These are phyloP conservation scores for Polymyxa betae DNA, from an alignment of 208 protist species.

Conservation along the genomic window DNA sequence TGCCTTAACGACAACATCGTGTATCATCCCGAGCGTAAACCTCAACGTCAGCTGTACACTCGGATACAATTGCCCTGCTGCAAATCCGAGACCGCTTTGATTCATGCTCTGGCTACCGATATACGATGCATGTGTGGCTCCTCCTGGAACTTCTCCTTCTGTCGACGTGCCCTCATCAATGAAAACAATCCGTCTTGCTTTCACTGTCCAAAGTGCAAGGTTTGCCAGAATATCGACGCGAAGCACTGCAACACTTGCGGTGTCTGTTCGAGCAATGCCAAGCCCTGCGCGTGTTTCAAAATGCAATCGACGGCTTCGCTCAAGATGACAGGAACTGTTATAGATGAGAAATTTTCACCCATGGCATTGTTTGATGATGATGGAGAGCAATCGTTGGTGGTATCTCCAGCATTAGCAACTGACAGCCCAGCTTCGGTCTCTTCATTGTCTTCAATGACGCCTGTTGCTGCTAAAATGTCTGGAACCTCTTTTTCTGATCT, in stretches of 20 bases:
- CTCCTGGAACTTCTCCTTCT: slow-evolving; percentile 25
- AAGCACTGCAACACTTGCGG: slow-evolving; percentile 24
- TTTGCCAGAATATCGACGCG: background rate
- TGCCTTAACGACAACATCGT: background rate
- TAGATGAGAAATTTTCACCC: too few species aligned
- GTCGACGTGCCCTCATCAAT: background rate
- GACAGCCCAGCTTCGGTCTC: background rate
- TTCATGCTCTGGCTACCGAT: background rate
- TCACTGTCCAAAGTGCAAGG: slow-evolving; percentile 20
- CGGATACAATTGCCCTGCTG: slow-evolving; percentile 16
- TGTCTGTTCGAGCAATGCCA: background rate
- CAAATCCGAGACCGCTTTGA: background rate
- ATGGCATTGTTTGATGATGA: background rate
- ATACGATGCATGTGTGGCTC: background rate
- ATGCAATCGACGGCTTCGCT: background rate
- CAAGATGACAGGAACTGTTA: background rate
- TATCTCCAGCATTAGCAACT: background rate
- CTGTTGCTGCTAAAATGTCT: background rate
- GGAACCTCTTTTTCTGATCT: background rate
- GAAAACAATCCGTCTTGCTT: background rate
- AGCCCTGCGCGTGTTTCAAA: slow-evolving; percentile 5
- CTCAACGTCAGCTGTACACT: background rate
- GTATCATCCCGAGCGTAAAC: background rate
- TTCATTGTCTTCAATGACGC: background rate
- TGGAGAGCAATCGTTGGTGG: background rate